These are phyloP conservation scores for Craterostigma plantagineum DNA, from an alignment of 257 asterid genomes.

Conservation along the genomic window DNA sequence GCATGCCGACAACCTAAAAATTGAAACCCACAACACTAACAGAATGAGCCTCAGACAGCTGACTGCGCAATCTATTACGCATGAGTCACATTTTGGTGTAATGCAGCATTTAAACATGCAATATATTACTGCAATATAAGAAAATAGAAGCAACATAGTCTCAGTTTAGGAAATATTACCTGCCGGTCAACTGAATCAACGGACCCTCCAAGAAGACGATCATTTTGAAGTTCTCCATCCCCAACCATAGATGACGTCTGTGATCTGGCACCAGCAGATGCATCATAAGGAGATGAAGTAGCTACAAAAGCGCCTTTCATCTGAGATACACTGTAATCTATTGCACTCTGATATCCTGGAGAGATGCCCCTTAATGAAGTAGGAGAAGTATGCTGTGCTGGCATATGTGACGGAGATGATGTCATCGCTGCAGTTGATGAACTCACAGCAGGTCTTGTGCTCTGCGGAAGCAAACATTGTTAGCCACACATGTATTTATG, in stretches of 20 bases:
- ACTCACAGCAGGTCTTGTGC: constrained; percentile 25
- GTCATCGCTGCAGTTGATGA: constrained; percentile 25
- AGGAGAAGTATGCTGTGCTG: constrained; percentile 41
- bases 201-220: constrained; percentile 70
- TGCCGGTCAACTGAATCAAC: constrained; percentile 47
- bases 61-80: not conserved
- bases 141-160: constrained; percentile 10
- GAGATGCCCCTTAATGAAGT: constrained; percentile 44
- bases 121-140: constrained; percentile 5
- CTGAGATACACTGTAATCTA: constrained; percentile 35
- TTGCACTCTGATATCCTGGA: constrained; percentile 34
- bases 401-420: constrained; percentile 37
- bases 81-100: not conserved
- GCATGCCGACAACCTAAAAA: constrained; percentile 49
- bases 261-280: constrained; percentile 41
- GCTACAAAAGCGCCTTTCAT: constrained; percentile 44
- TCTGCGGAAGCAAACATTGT: constrained; percentile 23
- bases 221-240: constrained; percentile 60
- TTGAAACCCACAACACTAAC: constrained; percentile 7
- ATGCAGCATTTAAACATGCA: constrained; percentile 3
- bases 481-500: too few relatives aligned
- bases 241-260: constrained; percentile 57
- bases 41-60: constrained; percentile 10
- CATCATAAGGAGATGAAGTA: constrained; percentile 71
- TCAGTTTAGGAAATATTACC: constrained; percentile 25